These are phyloP conservation scores for Quercus bicolor DNA, from an alignment of 306 rosid genomes.

Conservation along the genomic window DNA sequence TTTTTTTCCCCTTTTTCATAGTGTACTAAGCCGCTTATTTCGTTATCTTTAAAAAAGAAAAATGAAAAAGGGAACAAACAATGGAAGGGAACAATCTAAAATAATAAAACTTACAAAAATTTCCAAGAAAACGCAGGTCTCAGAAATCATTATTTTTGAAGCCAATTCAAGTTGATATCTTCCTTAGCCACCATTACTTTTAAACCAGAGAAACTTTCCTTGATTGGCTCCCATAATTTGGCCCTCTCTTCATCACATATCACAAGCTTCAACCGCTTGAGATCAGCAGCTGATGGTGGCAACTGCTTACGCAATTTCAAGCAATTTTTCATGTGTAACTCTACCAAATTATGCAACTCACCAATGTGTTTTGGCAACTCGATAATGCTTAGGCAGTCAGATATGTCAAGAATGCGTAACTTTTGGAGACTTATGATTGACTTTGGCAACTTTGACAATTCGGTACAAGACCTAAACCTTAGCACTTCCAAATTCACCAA, in stretches of 20 bases:
- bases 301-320: constrained; percentile 17
- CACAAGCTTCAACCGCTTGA: constrained; percentile 13
- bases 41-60: too few species aligned
- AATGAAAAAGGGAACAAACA: too few species aligned
- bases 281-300: constrained; percentile 22
- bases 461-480: constrained; percentile 33
- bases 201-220: neutral
- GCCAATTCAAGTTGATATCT: constrained; percentile 23
- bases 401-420: constrained; percentile 35
- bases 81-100: neutral
- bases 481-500: constrained; percentile 26
- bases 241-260: constrained; percentile 44
- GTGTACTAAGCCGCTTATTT: neutral
- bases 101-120: neutral
- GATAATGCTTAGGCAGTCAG: constrained; percentile 27
- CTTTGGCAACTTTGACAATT: constrained; percentile 19
- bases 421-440: constrained; percentile 23
- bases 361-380: constrained; percentile 34
- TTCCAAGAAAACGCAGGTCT: neutral
- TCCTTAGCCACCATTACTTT: constrained; percentile 17
- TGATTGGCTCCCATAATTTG: constrained; percentile 17
- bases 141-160: neutral
- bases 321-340: constrained; percentile 37
- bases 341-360: constrained; percentile 31
- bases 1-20: too few species aligned